Base-by-base conservation (phyloP, 768 basidiomycete genomes). In the Russula foetens region DNA sequence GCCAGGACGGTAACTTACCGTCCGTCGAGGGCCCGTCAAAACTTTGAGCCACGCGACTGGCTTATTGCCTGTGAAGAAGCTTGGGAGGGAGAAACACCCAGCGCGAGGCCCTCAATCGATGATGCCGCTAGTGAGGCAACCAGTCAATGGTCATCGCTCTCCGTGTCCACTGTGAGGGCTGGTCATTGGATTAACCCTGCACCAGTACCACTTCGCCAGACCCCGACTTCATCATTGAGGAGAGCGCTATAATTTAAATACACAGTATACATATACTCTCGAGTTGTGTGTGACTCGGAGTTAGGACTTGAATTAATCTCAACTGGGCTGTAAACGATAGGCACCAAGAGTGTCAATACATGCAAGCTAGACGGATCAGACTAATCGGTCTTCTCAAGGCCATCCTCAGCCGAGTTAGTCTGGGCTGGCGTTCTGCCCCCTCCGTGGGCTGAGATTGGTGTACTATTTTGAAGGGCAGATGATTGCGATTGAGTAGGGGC, bases 141-240 rank as follows among this genome's bases (percentile, higher is more conserved):
- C 35, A 53, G 17, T 35, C 55, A 58, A 38, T 62, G 61, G 61
- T 62, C 61, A 39, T 58, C 61, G 23, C 47, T 58, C 11, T 62
- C 61, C 8, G 61, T 26, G 29, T 33, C 61, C 1, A 62, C 61
- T 7, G 28, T 62, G 12, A 58, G 56, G 46, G 56, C 56, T 15
- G 51, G 61, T 35, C 39, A 57, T 21, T 62, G 61, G 61, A 58
- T 62, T 46, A 62, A 62, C 52, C 61, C 61, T 31, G 55, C 56
- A n/a, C 60, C 60, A 17, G 33, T 9, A 50, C 49, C 43, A 17
- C 44, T 57, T 29, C 33, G 21, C 38, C 35, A 61, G 44, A 24
- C 44, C 15, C 19, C 26, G 17, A 29, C 35, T 17, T 45, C 54
- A 21, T 15, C 44, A 28, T 24, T 56, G 21, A n/a, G 29, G 26